Percentiles rank a stretch among this genome's conserved stretches.
These are phyloP conservation scores for Eucalyptus globulus DNA, from an alignment of 345 rosid genomes.

Conservation along the genomic window DNA sequence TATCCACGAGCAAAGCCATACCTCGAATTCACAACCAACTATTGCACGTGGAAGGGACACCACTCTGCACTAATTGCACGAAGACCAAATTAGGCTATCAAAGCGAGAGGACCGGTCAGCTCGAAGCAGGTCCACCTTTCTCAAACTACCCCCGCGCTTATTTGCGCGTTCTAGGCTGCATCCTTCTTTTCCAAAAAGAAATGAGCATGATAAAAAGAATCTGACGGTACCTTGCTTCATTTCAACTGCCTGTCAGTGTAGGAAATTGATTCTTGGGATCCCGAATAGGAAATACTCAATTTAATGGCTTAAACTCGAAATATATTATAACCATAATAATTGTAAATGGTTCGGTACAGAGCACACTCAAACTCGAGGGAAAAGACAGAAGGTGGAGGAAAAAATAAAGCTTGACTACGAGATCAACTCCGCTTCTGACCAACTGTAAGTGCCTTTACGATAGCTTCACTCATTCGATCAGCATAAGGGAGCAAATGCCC, in stretches of 20 bases:
- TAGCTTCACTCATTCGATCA: constrained; percentile 37
- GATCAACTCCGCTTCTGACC: neutral
- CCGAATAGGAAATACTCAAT: neutral
- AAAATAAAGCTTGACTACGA: neutral
- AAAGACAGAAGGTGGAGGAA: neutral
- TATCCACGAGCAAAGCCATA: neutral
- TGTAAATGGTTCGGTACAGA: neutral
- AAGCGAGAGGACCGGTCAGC: neutral
- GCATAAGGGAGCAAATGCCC: constrained; percentile 35
- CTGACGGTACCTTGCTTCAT: neutral
- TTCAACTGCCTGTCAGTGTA: neutral
- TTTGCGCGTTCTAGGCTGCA: neutral
- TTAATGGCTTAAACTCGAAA: neutral
- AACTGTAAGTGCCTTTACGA: constrained; percentile 21
- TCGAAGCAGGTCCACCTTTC: neutral
- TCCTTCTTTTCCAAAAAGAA: neutral
- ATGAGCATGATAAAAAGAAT: neutral
- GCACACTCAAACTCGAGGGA: neutral
- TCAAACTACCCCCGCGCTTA: neutral
- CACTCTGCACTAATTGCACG: neutral
- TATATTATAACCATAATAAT: neutral
- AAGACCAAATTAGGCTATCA: neutral
- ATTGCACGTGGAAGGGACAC: neutral
- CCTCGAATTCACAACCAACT: neutral
- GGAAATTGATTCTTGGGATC: neutral